Evolutionary conservation across 495 filamentous ascomycete genomes (phyloP).

Genomic region (Hypomontagnella monticulosa): DNA sequence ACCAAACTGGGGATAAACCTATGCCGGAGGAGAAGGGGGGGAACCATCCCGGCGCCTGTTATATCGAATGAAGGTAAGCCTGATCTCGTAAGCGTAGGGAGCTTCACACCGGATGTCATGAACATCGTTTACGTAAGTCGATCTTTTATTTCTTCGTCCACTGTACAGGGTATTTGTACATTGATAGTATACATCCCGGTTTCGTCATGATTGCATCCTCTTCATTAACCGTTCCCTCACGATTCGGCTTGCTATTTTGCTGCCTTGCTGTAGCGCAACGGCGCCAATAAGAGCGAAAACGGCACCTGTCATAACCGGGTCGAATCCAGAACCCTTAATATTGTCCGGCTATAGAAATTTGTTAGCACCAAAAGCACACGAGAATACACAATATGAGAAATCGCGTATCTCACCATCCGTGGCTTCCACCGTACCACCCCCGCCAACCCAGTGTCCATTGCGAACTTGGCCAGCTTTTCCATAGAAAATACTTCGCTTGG

Average conservation of each 20-base stretch:
- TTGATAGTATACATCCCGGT: conserved; percentile 17
- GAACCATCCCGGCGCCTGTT: too few relatives aligned
- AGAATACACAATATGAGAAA: not conserved
- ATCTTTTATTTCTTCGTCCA: conserved; percentile 36
- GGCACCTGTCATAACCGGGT: conserved; percentile 75
- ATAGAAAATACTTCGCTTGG: conserved; percentile 66
- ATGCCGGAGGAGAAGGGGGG: too few relatives aligned
- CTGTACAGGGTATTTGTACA: conserved; percentile 39
- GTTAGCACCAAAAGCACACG: conserved; percentile 17
- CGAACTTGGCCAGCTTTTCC: conserved; percentile 70
- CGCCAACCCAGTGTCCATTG: conserved; percentile 71
- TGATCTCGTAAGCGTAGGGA: not conserved
- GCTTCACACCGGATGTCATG: not conserved
- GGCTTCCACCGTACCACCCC: conserved; percentile 89
- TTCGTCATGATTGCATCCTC: conserved; percentile 42
- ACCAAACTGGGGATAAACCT: too few relatives aligned
- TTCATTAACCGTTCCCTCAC: conserved; percentile 79
- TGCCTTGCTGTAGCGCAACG: conserved; percentile 84
- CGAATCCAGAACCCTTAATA: conserved; percentile 73
- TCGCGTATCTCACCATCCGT: conserved; percentile 66
- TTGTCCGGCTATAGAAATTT: conserved; percentile 69
- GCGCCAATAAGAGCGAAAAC: conserved; percentile 90
- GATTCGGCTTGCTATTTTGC: conserved; percentile 76
- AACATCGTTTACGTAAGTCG: conserved; percentile 3
- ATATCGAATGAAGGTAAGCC: too few relatives aligned